These are phyloP conservation scores for Wickerhamomyces tratensis DNA, from an alignment of 805 yeast genomes.

Conservation along the genomic window DNA sequence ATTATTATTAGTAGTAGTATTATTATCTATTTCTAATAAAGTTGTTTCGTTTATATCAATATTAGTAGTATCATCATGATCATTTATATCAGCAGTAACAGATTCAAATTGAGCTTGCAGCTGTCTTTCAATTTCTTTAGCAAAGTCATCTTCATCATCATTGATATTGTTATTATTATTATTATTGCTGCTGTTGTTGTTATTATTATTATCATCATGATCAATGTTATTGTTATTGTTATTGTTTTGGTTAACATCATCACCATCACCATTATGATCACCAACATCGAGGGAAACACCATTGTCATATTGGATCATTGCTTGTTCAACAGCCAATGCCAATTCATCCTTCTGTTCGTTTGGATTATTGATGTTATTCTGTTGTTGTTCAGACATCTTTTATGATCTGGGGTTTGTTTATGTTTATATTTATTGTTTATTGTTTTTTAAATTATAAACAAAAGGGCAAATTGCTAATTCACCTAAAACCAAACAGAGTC, in stretches of 20 bases:
- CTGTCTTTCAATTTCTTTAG: conserved; percentile 15
- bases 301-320: conserved; percentile 17
- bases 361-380: neutral
- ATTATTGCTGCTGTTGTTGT: conserved; percentile 1
- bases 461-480: neutral
- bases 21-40: no score
- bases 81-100: neutral
- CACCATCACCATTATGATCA: conserved; percentile 1
- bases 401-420: neutral
- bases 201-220: neutral
- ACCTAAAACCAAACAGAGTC: no score
- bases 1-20: conserved; percentile 1
- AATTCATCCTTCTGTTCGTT: conserved; percentile 21
- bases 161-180: neutral
- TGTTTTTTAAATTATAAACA: neutral
- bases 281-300: conserved; percentile 5
- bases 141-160: conserved; percentile 11
- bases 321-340: conserved; percentile 30
- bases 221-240: neutral
- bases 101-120: conserved; percentile 11
- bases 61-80: conserved; percentile 1
- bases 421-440: neutral
- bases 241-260: neutral
- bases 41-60: no score
- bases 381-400: neutral